phyloP scores from a whole-genome alignment of 306 rosid genomes.

The Castanospermum australe region DNA sequence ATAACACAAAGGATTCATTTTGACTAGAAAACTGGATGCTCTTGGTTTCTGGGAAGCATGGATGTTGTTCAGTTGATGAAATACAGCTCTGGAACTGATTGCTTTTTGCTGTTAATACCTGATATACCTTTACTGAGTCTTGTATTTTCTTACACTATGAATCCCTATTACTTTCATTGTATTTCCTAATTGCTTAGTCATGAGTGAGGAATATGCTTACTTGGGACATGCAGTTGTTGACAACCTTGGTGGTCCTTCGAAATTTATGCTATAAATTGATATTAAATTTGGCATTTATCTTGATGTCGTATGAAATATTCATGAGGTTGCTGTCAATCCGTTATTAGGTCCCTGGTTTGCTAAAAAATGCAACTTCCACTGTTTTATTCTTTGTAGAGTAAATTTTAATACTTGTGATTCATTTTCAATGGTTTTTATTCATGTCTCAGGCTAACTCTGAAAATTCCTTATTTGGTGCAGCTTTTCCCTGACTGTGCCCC shows the following conservation, averaged over 20 bases:
- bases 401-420: not conserved
- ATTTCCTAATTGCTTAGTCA: constrained; percentile 3
- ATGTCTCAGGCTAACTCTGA: not conserved
- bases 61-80: not conserved
- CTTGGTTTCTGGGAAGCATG: not conserved
- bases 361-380: not conserved
- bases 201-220: not conserved
- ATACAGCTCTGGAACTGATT: not conserved
- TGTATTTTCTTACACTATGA: constrained; percentile 1
- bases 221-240: not conserved
- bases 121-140: not conserved
- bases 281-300: not conserved
- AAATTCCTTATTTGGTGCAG: constrained; percentile 49
- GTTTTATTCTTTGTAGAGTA: not conserved
- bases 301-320: not conserved
- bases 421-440: not conserved
- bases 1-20: not conserved
- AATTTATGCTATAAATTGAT: not conserved
- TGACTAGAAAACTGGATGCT: not conserved
- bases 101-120: constrained; percentile 1
- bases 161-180: not conserved
- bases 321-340: not conserved
- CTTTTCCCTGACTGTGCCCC: constrained; percentile 96
- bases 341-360: not conserved
- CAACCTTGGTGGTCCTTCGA: not conserved